These are phyloP conservation scores for Endothia cerciana DNA, from an alignment of 2,329 filamentous ascomycete genomes.

Conservation along the genomic window DNA sequence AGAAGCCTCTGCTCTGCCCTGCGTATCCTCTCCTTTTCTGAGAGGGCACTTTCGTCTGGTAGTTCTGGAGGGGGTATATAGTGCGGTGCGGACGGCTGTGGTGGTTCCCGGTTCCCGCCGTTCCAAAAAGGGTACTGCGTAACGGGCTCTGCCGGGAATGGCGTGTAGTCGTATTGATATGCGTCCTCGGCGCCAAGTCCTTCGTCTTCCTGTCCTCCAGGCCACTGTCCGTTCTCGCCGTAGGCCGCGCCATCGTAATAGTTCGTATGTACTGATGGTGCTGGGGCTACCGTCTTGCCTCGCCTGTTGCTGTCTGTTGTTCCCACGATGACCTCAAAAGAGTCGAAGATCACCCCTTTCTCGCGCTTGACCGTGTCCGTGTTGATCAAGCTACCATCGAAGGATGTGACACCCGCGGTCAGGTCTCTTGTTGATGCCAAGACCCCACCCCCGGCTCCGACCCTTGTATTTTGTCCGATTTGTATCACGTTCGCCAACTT, in stretches of 20 bases:
- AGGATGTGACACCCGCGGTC: slow-evolving; percentile 38
- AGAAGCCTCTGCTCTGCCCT: slow-evolving; percentile 78
- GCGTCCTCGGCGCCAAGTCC: slow-evolving; percentile 27
- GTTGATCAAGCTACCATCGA: slow-evolving; percentile 73
- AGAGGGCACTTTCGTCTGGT: slow-evolving; percentile 63
- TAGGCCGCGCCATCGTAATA: slow-evolving; percentile 31
- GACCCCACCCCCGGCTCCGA: slow-evolving; percentile 43
- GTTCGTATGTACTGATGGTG: slow-evolving; percentile 32
- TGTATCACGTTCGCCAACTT: slow-evolving; percentile 77
- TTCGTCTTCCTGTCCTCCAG: slow-evolving; percentile 29
- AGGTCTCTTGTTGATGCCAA: slow-evolving; percentile 25
- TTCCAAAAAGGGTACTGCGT: slow-evolving; percentile 41
- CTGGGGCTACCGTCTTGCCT: slow-evolving; percentile 37
- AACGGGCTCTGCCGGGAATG: slow-evolving; percentile 30
- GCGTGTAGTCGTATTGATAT: slow-evolving; percentile 30
- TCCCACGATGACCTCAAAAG: slow-evolving; percentile 86
- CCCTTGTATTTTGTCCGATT: slow-evolving; percentile 58
- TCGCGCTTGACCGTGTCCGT: slow-evolving; percentile 85
- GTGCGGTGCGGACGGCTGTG: slow-evolving; percentile 46
- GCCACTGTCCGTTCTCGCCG: slow-evolving; percentile 33
- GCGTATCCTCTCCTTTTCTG: slow-evolving; percentile 81
- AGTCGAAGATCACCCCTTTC: slow-evolving; percentile 86
- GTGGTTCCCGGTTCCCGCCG: slow-evolving; percentile 36
- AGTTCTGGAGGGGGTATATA: slow-evolving; percentile 65
- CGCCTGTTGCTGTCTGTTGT: slow-evolving; percentile 75